These are phyloP conservation scores for Cyclotella baltica DNA, from an alignment of 108 stramenopile species.

Conservation along the genomic window DNA sequence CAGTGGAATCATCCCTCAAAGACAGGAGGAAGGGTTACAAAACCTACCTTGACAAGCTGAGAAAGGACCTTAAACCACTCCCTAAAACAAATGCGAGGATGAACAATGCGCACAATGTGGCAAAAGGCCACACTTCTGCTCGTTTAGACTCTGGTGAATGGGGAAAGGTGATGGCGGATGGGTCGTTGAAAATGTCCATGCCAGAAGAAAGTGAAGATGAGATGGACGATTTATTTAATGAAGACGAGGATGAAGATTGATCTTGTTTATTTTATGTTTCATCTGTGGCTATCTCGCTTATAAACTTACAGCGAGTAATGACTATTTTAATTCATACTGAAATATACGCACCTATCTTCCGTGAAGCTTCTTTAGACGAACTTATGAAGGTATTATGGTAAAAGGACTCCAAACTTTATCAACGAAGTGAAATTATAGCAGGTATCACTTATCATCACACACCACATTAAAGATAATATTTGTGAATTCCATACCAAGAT, in stretches of 20 bases:
- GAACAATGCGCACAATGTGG: neutral
- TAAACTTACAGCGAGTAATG: neutral
- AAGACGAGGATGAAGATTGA: conserved; percentile 4
- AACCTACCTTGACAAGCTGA: conserved; percentile 30
- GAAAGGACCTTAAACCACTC: conserved; percentile 24
- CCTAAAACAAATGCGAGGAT: conserved; percentile 17
- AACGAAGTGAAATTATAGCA: too few species aligned
- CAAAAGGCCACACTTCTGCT: neutral
- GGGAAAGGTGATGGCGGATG: conserved; percentile 18
- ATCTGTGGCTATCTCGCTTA: neutral
- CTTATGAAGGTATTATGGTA: too few species aligned
- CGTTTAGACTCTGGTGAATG: conserved; percentile 1
- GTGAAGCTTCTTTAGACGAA: too few species aligned
- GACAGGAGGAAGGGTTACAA: conserved; percentile 35
- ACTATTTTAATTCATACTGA: neutral
- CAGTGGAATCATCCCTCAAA: neutral
- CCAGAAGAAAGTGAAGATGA: conserved; percentile 8
- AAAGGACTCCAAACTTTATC: too few species aligned
- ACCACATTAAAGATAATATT: too few species aligned
- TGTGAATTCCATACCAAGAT: too few species aligned
- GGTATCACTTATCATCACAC: too few species aligned
- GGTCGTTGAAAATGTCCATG: neutral
- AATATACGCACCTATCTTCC: too few species aligned
- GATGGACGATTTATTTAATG: conserved; percentile 6
- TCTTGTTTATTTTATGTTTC: neutral